Evolutionary conservation across 495 filamentous ascomycete species (phyloP).

Genomic region (Bacidia rubella): DNA sequence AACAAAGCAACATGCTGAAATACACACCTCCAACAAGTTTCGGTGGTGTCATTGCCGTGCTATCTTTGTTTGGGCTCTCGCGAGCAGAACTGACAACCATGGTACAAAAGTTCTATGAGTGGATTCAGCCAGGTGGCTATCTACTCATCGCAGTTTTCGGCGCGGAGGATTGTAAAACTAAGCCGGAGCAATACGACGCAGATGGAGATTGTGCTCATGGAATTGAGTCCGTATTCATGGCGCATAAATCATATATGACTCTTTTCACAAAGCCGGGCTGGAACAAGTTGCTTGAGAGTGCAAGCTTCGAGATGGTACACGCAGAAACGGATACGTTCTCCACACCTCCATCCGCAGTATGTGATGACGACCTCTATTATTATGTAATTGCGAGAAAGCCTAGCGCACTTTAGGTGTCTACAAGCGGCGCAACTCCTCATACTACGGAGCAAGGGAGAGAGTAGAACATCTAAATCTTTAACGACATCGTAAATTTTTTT

Average conservation of each 20-base stretch:
- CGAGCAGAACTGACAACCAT: constrained; percentile 12
- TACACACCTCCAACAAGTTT: constrained; percentile 14
- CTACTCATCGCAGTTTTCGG: constrained; percentile 7
- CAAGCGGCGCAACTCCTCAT: too few relatives aligned
- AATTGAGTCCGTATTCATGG: constrained; percentile 9
- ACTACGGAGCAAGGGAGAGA: too few relatives aligned
- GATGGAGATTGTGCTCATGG: constrained; percentile 12
- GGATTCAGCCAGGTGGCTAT: constrained; percentile 11
- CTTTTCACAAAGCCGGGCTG: constrained; percentile 13
- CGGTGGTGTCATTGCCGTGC: constrained; percentile 12
- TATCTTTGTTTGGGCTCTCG: constrained; percentile 14
- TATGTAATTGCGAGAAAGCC: too few relatives aligned
- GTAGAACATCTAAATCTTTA: too few relatives aligned
- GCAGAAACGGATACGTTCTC: too few relatives aligned
- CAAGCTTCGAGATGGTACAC: too few relatives aligned
- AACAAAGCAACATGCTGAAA: constrained; percentile 20
- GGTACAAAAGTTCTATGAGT: constrained; percentile 10
- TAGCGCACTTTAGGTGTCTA: too few relatives aligned
- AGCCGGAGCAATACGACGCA: constrained; percentile 8
- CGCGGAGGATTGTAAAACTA: constrained; percentile 8
- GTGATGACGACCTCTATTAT: too few relatives aligned
- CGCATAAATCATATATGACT: neutral
- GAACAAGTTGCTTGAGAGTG: constrained; percentile 10
- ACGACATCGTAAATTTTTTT: too few relatives aligned
- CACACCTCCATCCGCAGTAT: too few relatives aligned